Conservation (phyloP, 2,329 filamentous ascomycete genomes). For the Diaporthe australafricana region DNA sequence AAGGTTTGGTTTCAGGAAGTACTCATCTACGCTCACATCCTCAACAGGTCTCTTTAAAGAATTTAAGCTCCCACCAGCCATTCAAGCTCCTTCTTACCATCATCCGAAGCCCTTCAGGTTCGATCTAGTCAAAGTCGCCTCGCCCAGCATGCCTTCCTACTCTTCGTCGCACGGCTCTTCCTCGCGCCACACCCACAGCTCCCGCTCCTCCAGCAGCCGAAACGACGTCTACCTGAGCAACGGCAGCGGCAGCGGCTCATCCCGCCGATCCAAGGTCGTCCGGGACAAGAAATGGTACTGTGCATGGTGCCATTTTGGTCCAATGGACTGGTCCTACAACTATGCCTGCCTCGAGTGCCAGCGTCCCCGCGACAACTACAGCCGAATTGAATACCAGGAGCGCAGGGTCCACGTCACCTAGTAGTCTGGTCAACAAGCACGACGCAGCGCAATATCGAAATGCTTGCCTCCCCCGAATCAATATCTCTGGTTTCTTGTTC, state of each 20-base stretch:
- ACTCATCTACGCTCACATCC: background rate
- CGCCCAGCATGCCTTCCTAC: background rate
- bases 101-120: background rate
- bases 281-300: constrained; percentile 18
- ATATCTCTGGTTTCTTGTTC: background rate
- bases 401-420: background rate
- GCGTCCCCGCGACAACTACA: background rate
- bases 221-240: constrained; percentile 13
- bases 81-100: background rate
- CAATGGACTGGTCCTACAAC: constrained; percentile 14
- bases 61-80: background rate
- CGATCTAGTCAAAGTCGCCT: background rate
- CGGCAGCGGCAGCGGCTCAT: background rate
- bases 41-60: background rate
- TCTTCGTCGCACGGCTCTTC: background rate
- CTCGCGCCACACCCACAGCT: background rate
- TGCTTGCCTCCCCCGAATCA: background rate
- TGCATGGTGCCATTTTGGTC: constrained; percentile 11
- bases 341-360: background rate
- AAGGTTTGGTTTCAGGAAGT: background rate
- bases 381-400: constrained; percentile 1
- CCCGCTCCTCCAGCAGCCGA: constrained; percentile 4
- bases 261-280: background rate
- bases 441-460: background rate
- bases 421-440: background rate